These are phyloP conservation scores for Trichosporon inkin DNA, from an alignment of 1,284 basidiomycete genomes.

Conservation along the genomic window DNA sequence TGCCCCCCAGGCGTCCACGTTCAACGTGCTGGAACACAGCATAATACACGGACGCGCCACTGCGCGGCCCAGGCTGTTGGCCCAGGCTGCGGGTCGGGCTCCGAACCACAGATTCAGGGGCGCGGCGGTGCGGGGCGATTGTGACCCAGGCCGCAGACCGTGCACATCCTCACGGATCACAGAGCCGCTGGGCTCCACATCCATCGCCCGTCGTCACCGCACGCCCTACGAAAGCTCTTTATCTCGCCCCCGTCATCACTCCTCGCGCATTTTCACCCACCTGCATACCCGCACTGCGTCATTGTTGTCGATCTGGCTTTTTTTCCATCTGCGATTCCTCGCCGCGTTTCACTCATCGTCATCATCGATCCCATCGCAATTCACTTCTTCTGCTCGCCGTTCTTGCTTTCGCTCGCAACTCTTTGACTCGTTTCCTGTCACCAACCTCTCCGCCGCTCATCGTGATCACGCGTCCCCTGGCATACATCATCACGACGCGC, in stretches of 20 bases:
- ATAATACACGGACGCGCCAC: too few species aligned
- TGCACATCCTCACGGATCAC: background rate
- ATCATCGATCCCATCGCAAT: background rate
- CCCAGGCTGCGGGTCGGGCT: too few species aligned
- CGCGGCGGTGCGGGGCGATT: too few species aligned
- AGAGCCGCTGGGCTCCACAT: conserved; percentile 2
- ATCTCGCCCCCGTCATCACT: conserved; percentile 6
- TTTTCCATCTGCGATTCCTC: conserved; percentile 3
- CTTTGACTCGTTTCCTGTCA: background rate
- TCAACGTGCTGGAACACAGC: background rate
- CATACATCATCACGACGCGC: background rate
- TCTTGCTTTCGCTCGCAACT: background rate
- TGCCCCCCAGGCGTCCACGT: background rate
- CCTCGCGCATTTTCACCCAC: background rate
- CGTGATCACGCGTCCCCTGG: background rate
- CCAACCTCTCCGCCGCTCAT: background rate
- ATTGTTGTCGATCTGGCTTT: conserved; percentile 1
- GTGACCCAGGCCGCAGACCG: background rate
- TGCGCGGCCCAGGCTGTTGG: too few species aligned
- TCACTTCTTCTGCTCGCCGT: background rate
- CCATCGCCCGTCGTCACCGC: background rate
- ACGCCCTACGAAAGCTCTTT: background rate
- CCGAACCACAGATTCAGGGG: too few species aligned
- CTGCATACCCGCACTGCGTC: background rate
- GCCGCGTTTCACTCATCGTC: background rate